A percentile compares a stretch with the other conserved stretches of the same genome.
Evolutionary conservation across 257 asterid genomes (phyloP).

Genomic region (Plectranthus barbatus): DNA sequence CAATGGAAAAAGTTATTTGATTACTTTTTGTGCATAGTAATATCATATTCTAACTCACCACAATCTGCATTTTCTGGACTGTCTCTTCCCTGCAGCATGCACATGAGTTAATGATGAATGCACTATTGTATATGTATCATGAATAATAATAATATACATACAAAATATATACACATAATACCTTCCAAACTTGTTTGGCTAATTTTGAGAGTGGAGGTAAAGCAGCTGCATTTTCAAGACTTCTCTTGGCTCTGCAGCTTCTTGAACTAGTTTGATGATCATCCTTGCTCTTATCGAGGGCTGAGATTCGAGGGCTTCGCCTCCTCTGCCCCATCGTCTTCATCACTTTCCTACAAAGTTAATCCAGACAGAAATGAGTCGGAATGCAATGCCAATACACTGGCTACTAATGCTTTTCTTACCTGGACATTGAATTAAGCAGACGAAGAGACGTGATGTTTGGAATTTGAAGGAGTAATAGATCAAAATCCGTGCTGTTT

Average conservation of each 20-base stretch:
- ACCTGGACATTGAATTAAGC: conserved; percentile 17
- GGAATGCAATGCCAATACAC: not conserved
- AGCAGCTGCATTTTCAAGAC: conserved; percentile 10
- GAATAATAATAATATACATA: too few species aligned
- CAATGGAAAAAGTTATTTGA: not conserved
- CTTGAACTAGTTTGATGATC: conserved; percentile 10
- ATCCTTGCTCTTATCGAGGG: conserved; percentile 26
- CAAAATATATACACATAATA: not conserved
- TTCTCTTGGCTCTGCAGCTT: conserved; percentile 31
- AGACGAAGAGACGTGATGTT: not conserved
- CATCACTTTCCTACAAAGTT: conserved; percentile 1
- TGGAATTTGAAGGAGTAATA: not conserved
- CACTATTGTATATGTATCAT: too few species aligned
- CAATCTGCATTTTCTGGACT: conserved; percentile 13
- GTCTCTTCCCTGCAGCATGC: conserved; percentile 34
- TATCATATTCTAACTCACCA: conserved; percentile 17
- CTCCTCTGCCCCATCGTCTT: conserved; percentile 27
- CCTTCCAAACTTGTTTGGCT: conserved; percentile 49
- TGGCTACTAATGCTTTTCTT: not conserved
- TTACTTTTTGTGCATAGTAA: not conserved
- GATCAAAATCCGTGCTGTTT: not conserved
- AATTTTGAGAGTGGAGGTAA: conserved; percentile 19
- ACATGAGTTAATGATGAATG: not conserved
- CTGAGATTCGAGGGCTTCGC: conserved; percentile 50
- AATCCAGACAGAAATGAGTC: not conserved